These are phyloP conservation scores for Quercus agrifolia DNA, from an alignment of 306 rosid genomes.

Conservation along the genomic window DNA sequence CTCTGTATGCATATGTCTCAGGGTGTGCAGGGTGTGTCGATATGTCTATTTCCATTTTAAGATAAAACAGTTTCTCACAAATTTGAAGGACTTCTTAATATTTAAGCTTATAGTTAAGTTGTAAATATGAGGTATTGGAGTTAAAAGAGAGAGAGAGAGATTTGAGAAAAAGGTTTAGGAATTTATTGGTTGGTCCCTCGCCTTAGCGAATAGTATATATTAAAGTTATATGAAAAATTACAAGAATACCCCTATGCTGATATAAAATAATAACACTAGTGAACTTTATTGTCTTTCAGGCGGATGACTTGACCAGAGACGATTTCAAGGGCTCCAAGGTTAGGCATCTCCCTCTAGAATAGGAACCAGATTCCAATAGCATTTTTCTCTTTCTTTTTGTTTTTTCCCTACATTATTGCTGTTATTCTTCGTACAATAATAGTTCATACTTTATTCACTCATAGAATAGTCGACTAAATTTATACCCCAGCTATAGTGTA, in stretches of 20 bases:
- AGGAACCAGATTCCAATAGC: neutral
- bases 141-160: too few relatives aligned
- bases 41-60: neutral
- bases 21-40: neutral
- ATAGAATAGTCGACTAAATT: neutral
- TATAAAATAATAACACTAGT: neutral
- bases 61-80: neutral
- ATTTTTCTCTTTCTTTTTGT: neutral
- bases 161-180: too few relatives aligned
- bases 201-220: too few relatives aligned
- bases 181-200: too few relatives aligned
- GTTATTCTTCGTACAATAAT: neutral
- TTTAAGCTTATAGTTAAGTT: too few relatives aligned
- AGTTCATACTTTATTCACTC: neutral
- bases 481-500: neutral
- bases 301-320: conserved; percentile 61
- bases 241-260: too few relatives aligned
- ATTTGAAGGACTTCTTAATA: neutral
- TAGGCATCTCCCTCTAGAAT: conserved; percentile 22
- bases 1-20: neutral
- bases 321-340: conserved; percentile 96
- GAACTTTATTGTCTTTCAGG: conserved; percentile 40
- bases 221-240: too few relatives aligned
- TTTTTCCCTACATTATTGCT: neutral
- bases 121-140: too few relatives aligned